A percentile compares a stretch with the other conserved stretches of the same genome.
phyloP scores from a whole-genome alignment of 805 yeast genomes.

The Nakazawaea anatomiae region DNA sequence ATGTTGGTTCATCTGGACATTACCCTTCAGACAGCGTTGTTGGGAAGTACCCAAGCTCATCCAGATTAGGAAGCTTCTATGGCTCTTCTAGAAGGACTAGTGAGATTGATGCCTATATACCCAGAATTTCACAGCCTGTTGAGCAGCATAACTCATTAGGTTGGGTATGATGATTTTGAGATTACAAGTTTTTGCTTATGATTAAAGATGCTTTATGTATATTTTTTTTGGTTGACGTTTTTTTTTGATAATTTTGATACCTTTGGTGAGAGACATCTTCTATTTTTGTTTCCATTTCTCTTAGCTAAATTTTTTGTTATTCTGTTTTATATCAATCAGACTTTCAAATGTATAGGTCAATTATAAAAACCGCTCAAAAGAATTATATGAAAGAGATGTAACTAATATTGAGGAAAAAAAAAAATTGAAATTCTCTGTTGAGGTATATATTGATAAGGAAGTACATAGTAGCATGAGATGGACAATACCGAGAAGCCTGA shows the following conservation, averaged over 20 bases:
- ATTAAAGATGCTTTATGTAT: too few species aligned
- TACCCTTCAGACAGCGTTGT: constrained; percentile 7
- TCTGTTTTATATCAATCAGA: too few species aligned
- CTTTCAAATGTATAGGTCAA: too few species aligned
- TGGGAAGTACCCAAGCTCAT: neutral
- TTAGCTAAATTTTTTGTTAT: too few species aligned
- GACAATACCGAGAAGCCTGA: neutral
- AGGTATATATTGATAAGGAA: neutral
- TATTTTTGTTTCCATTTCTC: too few species aligned
- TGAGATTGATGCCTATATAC: constrained; percentile 26
- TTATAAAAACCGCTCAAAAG: too few species aligned
- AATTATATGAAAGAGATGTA: too few species aligned
- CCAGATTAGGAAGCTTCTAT: constrained; percentile 8
- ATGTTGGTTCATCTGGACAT: constrained; percentile 13
- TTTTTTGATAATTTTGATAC: neutral
- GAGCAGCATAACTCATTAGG: constrained; percentile 69
- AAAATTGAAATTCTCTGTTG: too few species aligned
- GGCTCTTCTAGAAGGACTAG: constrained; percentile 15
- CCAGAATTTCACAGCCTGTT: constrained; percentile 60
- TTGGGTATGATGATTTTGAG: constrained; percentile 35
- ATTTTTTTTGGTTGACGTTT: neutral
- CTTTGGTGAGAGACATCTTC: too few species aligned
- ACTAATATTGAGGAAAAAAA: neutral
- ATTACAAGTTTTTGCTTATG: neutral
- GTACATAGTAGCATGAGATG: neutral